phyloP scores from a whole-genome alignment of 768 basidiomycete species.

The Auriscalpium vulgare region DNA sequence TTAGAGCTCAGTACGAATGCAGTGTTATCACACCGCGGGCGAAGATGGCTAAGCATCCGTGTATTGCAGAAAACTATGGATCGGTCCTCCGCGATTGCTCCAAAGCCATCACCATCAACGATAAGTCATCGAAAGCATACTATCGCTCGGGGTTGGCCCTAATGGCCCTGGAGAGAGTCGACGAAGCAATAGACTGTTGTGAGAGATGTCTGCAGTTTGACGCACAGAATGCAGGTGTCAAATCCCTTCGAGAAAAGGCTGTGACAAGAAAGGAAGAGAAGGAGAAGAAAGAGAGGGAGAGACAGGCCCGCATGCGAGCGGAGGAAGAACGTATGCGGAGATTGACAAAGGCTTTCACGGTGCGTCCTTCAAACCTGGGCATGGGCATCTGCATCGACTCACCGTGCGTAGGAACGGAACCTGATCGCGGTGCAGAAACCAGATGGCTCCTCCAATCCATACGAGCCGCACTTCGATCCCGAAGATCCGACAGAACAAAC shows the following conservation, averaged over 20 bases:
- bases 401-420: slow-evolving; percentile 56
- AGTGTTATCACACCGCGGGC: not conserved
- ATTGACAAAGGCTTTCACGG: slow-evolving; percentile 57
- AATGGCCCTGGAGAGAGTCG: slow-evolving; percentile 59
- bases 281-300: slow-evolving; percentile 44
- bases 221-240: slow-evolving; percentile 46
- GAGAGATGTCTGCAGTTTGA: slow-evolving; percentile 57
- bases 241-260: slow-evolving; percentile 39
- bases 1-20: slow-evolving; percentile 64
- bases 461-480: slow-evolving; percentile 56
- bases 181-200: slow-evolving; percentile 83
- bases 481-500: slow-evolving; percentile 52
- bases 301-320: slow-evolving; percentile 38
- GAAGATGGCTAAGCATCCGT: not conserved
- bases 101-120: slow-evolving; percentile 53
- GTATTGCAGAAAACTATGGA: slow-evolving; percentile 71
- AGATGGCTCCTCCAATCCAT: slow-evolving; percentile 45
- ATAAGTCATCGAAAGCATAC: slow-evolving; percentile 69
- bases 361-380: slow-evolving; percentile 26
- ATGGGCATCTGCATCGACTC: slow-evolving; percentile 2
- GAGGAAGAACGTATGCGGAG: slow-evolving; percentile 45
- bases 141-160: slow-evolving; percentile 82
- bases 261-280: slow-evolving; percentile 38
- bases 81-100: slow-evolving; percentile 82
- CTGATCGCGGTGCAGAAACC: slow-evolving; percentile 49